Evolutionary conservation across 768 basidiomycete species (phyloP).

Genomic region (Amanita brunnescens): DNA sequence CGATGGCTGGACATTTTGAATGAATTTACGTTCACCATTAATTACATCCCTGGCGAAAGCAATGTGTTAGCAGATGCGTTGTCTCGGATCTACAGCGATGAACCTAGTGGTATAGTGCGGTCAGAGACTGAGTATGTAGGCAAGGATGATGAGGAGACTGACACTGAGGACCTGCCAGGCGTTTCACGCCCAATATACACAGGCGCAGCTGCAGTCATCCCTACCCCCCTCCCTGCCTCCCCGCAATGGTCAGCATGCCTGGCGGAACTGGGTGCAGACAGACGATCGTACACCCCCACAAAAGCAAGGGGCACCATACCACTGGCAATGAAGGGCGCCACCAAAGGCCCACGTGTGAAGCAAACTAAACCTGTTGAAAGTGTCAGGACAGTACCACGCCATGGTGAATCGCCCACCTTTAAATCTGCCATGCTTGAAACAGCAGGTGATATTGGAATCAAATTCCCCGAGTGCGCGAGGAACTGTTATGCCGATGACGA

Average conservation of each 20-base stretch:
- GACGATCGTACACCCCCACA: not conserved
- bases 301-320: not conserved
- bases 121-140: slow-evolving; percentile 14
- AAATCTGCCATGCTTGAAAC: not conserved
- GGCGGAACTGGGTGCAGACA: not conserved
- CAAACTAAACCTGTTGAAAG: too few relatives aligned
- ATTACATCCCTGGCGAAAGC: slow-evolving; percentile 24
- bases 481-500: slow-evolving; percentile 10
- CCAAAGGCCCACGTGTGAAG: too few relatives aligned
- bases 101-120: slow-evolving; percentile 12
- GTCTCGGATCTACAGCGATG: slow-evolving; percentile 20
- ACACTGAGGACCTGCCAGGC: not conserved
- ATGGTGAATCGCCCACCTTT: too few relatives aligned
- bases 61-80: slow-evolving; percentile 33
- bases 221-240: too few relatives aligned
- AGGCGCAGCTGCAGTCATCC: slow-evolving; percentile 6
- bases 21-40: slow-evolving; percentile 28
- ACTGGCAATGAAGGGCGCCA: too few relatives aligned
- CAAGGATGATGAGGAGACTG: slow-evolving; percentile 11
- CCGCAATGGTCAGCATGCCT: not conserved
- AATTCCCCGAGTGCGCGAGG: slow-evolving; percentile 3
- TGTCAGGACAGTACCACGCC: too few relatives aligned
- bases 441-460: slow-evolving; percentile 5
- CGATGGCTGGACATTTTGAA: slow-evolving; percentile 22
- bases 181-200: slow-evolving; percentile 8